These are phyloP conservation scores for Anisodus acutangulus DNA, from an alignment of 257 asterid species.

Conservation along the genomic window DNA sequence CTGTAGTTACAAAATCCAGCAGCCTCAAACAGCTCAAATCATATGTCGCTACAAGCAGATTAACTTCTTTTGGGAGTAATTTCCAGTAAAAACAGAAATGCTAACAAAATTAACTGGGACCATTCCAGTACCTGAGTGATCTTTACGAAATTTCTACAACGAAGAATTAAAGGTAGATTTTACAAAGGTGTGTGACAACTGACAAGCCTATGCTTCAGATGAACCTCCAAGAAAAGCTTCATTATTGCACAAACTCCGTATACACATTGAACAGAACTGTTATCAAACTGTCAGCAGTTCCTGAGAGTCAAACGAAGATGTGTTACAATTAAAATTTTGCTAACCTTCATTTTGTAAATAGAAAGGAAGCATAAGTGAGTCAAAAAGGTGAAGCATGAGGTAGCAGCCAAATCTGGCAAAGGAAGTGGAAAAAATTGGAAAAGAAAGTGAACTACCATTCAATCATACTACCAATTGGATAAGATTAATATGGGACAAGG, in stretches of 20 bases:
- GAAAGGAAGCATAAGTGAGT: not conserved
- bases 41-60: not conserved
- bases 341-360: not conserved
- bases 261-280: conserved; percentile 2
- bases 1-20: not conserved
- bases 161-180: not conserved
- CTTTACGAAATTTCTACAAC: not conserved
- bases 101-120: conserved; percentile 11
- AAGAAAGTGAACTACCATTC: not conserved
- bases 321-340: not conserved
- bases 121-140: not conserved
- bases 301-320: not conserved
- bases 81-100: not conserved
- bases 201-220: not conserved
- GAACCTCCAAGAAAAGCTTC: conserved; percentile 15
- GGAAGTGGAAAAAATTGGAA: not conserved
- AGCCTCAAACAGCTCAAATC: not conserved
- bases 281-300: conserved; percentile 26
- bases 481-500: not conserved
- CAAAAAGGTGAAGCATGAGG: conserved; percentile 4
- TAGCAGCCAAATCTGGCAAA: not conserved
- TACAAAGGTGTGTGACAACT: not conserved
- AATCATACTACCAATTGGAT: not conserved
- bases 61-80: not conserved
- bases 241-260: conserved; percentile 21